Conservation (phyloP, 306 rosid species). For the Cicer cuneatum region DNA sequence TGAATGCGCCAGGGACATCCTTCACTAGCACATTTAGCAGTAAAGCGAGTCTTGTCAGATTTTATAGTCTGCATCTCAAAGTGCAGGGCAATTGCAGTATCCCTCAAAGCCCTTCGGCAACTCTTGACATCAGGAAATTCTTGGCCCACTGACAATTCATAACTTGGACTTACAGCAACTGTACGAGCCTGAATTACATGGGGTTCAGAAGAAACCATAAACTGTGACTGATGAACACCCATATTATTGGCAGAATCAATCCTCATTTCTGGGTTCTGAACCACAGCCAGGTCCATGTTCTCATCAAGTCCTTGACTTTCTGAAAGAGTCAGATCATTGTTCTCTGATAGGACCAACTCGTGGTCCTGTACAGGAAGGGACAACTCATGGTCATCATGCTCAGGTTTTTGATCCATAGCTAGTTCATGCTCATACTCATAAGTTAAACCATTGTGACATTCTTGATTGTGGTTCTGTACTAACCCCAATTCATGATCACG, state of each 20-base stretch:
- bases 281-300: slow-evolving; percentile 57
- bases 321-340: slow-evolving; percentile 65
- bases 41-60: slow-evolving; percentile 79
- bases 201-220: not conserved
- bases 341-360: slow-evolving; percentile 55
- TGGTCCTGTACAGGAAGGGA: slow-evolving; percentile 59
- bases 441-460: slow-evolving; percentile 59
- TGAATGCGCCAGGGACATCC: slow-evolving; percentile 89
- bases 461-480: slow-evolving; percentile 59
- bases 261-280: slow-evolving; percentile 65
- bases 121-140: slow-evolving; percentile 79
- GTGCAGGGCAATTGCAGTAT: slow-evolving; percentile 73
- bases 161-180: not conserved
- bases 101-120: slow-evolving; percentile 78
- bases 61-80: slow-evolving; percentile 78
- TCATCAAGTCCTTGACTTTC: slow-evolving; percentile 73
- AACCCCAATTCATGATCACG: slow-evolving; percentile 64
- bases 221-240: slow-evolving; percentile 49
- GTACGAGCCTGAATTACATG: slow-evolving; percentile 14
- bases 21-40: slow-evolving; percentile 77
- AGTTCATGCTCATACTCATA: slow-evolving; percentile 65
- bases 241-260: slow-evolving; percentile 60
- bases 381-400: slow-evolving; percentile 65
- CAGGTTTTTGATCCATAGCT: slow-evolving; percentile 75
- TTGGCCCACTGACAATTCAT: slow-evolving; percentile 50